These are phyloP conservation scores for Choanephora cucurbitarum DNA, from an alignment of 371 early-diverging fungal genomes.

Conservation along the genomic window DNA sequence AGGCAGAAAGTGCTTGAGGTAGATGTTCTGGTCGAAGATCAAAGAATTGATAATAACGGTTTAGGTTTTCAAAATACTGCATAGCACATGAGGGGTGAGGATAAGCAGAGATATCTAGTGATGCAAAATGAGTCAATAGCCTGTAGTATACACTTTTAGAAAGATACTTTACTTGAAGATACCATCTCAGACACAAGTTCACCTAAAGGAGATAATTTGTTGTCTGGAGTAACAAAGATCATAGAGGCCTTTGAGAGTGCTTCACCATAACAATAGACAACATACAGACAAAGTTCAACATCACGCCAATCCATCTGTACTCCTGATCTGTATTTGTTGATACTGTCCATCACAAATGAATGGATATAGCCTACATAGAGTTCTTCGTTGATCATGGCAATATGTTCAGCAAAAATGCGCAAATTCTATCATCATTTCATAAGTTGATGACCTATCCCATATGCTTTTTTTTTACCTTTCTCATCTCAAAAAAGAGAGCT, in stretches of 20 bases:
- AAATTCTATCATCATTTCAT: conserved; percentile 51
- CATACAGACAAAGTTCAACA: conserved; percentile 79
- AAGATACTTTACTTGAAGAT: conserved; percentile 46
- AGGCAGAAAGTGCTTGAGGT: conserved; percentile 71
- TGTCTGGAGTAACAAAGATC: conserved; percentile 56
- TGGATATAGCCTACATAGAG: conserved; percentile 62
- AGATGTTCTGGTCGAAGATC: conserved; percentile 68
- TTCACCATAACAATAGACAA: conserved; percentile 79
- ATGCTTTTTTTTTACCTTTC: conserved; percentile 57
- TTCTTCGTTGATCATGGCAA: conserved; percentile 66
- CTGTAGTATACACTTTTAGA: too few species aligned
- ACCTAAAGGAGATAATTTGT: conserved; percentile 65
- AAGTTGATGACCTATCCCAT: too few species aligned
- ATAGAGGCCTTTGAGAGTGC: conserved; percentile 62
- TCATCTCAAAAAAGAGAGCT: conserved; percentile 68
- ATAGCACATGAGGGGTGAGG: conserved; percentile 80
- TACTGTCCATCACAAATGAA: conserved; percentile 59
- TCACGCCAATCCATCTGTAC: conserved; percentile 72
- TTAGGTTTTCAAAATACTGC: conserved; percentile 77
- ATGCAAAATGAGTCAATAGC: background rate
- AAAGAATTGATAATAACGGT: conserved; percentile 78
- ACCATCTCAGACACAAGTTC: conserved; percentile 77
- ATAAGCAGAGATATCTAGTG: conserved; percentile 69
- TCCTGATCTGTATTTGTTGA: conserved; percentile 54
- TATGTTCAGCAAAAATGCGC: conserved; percentile 72